Percentiles rank a stretch among this genome's conserved stretches.
These are phyloP conservation scores for Effrenium voratum DNA, from an alignment of 73 alveolate species.

Conservation along the genomic window DNA sequence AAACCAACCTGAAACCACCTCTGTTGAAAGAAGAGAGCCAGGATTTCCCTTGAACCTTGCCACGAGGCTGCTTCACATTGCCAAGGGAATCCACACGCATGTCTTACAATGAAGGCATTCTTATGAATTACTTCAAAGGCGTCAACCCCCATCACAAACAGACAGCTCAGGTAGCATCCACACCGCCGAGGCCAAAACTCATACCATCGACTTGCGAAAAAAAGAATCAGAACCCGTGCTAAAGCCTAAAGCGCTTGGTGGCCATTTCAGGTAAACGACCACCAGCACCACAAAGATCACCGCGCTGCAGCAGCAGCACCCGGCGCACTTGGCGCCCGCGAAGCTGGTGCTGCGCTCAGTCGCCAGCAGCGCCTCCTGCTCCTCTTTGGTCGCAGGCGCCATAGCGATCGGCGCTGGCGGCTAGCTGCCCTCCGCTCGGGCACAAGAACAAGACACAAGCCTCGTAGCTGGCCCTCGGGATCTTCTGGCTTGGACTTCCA, in stretches of 20 bases:
- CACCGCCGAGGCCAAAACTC: background rate
- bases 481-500: background rate
- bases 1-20: background rate
- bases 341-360: background rate
- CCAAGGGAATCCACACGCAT: background rate
- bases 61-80: background rate
- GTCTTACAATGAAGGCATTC: background rate
- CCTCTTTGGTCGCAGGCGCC: background rate
- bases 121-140: background rate
- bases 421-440: too few species aligned
- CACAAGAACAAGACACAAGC: too few species aligned
- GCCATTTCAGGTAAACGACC: slow-evolving; percentile 23
- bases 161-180: background rate
- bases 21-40: background rate
- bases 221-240: background rate
- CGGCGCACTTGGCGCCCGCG: background rate
- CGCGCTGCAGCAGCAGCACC: background rate
- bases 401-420: too few species aligned
- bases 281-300: background rate
- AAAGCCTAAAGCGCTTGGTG: background rate
- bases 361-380: slow-evolving; percentile 15
- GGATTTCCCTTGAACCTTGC: background rate
- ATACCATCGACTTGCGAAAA: background rate
- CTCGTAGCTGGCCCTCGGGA: too few species aligned
- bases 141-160: background rate